Conservation (phyloP, 768 basidiomycete species). For the Rhodotorula diobovata region DNA sequence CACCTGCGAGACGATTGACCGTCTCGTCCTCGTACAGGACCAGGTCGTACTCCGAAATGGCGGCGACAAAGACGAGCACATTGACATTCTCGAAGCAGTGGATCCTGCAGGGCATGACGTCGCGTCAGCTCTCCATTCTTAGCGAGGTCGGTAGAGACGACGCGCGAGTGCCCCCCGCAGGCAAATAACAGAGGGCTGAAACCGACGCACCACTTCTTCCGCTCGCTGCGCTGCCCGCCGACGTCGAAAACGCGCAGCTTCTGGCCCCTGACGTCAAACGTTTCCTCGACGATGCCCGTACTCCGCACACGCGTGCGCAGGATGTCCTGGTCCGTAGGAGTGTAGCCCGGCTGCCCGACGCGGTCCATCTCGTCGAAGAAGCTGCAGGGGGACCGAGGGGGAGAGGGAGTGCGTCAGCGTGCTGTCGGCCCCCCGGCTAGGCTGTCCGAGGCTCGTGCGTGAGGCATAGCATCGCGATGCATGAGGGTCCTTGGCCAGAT, state of each 20-base stretch:
- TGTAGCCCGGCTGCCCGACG: conserved; percentile 67
- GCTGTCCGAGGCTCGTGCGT: too few species aligned
- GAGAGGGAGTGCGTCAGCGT: neutral
- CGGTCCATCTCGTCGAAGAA: conserved; percentile 63
- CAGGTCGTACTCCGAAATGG: conserved; percentile 93
- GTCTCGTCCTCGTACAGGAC: conserved; percentile 57
- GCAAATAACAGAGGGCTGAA: too few species aligned
- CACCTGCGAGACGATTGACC: conserved; percentile 66
- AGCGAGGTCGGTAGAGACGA: too few species aligned
- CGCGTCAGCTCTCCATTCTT: neutral
- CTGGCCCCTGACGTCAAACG: conserved; percentile 71
- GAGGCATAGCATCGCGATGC: too few species aligned
- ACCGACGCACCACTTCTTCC: conserved; percentile 66
- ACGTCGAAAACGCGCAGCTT: conserved; percentile 64
- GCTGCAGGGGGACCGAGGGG: neutral
- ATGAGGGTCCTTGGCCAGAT: too few species aligned
- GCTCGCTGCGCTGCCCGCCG: conserved; percentile 79
- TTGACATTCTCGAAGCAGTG: conserved; percentile 95
- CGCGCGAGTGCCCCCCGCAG: too few species aligned
- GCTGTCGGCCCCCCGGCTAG: too few species aligned
- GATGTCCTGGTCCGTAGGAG: conserved; percentile 94
- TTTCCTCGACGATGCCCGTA: conserved; percentile 94
- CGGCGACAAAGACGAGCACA: conserved; percentile 85
- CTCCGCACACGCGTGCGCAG: conserved; percentile 89
- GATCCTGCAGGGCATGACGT: conserved; percentile 53